Base-by-base conservation (phyloP, 2,329 filamentous ascomycete genomes). In the Macrophomina tecta region DNA sequence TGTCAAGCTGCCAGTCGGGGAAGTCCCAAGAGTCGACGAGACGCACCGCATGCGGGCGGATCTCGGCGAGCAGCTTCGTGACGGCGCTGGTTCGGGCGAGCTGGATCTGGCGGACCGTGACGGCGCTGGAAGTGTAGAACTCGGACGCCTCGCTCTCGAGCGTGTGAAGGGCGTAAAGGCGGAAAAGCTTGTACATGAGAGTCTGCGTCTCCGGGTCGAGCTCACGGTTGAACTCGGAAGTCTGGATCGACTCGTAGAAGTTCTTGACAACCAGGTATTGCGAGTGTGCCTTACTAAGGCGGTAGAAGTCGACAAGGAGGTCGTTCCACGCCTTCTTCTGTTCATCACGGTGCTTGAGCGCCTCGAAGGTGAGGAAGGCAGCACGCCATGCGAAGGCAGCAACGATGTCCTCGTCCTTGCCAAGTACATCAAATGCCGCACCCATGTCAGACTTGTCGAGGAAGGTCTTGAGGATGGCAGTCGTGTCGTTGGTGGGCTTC, bases 211-310 rank as follows among this genome's bases (percentile, higher is more conserved):
- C 82, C 0, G 82, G 73, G 73, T 89, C 87, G 36, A 91, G 80
- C 16, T 85, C 81, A 12, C 82, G 76, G n/a, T 78, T 78, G 11
- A 86, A 83, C 7, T 82, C 74, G 6, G 84, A 80, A 5, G 83
- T 82, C 45, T 88, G 86, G 23, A 94, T 86, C 1, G 86, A 82
- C 4, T 88, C 83, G 79, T 95, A 92, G 81, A 93, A 93, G 82
- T 89, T 91, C 83, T 91, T 92, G 69, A 93, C 90, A 0, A 93
- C 85, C 71, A 92, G 85, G 78, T 92, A 93, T 77, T 93, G 90
- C 0, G 89, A 90, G 76, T 91, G 90, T 0, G 91, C 90, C 5
- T 90, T 92, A 67, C 85, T 89, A 5, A 93, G 85, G 51, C 90
- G 88, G 85, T 89, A 92, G 80, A 93, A 93, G 79, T 93, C 90